Conservation (phyloP, 495 filamentous ascomycete species). For the Talaromyces proteolyticus region DNA sequence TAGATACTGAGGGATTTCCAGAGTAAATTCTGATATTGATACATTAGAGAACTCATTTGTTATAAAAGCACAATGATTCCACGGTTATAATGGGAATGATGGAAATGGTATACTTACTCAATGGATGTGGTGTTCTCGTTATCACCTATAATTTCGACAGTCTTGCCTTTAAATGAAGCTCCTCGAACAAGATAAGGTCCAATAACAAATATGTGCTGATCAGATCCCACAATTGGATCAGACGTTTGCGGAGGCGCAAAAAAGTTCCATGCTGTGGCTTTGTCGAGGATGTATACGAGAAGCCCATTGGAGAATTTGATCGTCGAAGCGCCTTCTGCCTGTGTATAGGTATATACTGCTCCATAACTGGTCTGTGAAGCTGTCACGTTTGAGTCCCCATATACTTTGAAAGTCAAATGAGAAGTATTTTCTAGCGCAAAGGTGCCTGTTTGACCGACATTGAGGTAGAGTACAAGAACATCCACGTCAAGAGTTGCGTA, state of each 20-base stretch:
- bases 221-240: slow-evolving; percentile 24
- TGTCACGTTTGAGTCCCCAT: slow-evolving; percentile 31
- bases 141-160: slow-evolving; percentile 56
- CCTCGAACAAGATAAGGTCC: slow-evolving; percentile 59
- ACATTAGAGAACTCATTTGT: too few species aligned
- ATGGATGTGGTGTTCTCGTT: slow-evolving; percentile 56
- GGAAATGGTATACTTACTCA: slow-evolving; percentile 32
- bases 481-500: slow-evolving; percentile 35
- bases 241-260: slow-evolving; percentile 39
- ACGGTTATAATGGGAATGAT: neutral
- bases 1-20: slow-evolving; percentile 30
- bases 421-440: slow-evolving; percentile 42
- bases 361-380: slow-evolving; percentile 41
- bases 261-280: slow-evolving; percentile 42
- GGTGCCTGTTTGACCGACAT: slow-evolving; percentile 53
- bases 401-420: slow-evolving; percentile 36
- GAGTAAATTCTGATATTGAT: slow-evolving; percentile 37
- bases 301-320: slow-evolving; percentile 45
- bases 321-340: slow-evolving; percentile 30
- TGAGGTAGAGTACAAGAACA: slow-evolving; percentile 56
- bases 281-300: slow-evolving; percentile 47
- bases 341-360: slow-evolving; percentile 29
- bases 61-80: neutral
- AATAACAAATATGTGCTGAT: slow-evolving; percentile 59
- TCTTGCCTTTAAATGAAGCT: slow-evolving; percentile 38